Evolutionary conservation across 1,139 yeast genomes (phyloP).

Genomic region (Ogataea hybrid): DNA sequence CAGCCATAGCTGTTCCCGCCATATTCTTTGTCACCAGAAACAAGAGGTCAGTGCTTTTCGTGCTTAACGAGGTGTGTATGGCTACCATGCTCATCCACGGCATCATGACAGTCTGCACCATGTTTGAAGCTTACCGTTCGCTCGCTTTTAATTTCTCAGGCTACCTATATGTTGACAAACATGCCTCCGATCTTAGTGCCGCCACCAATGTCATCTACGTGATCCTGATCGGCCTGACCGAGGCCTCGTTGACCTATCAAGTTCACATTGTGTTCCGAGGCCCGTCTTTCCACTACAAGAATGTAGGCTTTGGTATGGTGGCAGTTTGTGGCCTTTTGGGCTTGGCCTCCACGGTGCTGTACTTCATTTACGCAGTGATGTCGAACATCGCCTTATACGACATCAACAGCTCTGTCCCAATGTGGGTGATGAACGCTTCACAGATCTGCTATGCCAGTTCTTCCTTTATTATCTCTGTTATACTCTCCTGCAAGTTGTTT

Average conservation of each 20-base stretch:
- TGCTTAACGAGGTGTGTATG: constrained; percentile 62
- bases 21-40: constrained; percentile 43
- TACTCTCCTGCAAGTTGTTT: constrained; percentile 59
- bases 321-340: constrained; percentile 43
- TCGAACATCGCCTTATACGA: constrained; percentile 37
- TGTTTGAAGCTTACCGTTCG: constrained; percentile 51
- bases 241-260: constrained; percentile 68
- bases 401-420: constrained; percentile 20
- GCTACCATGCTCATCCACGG: constrained; percentile 56
- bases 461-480: constrained; percentile 56
- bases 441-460: constrained; percentile 67
- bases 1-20: constrained; percentile 39
- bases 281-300: constrained; percentile 38
- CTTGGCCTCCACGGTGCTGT: constrained; percentile 49
- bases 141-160: constrained; percentile 53
- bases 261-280: constrained; percentile 62
- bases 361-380: constrained; percentile 45
- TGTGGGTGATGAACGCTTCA: constrained; percentile 45
- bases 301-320: constrained; percentile 41
- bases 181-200: constrained; percentile 44
- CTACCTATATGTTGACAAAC: constrained; percentile 35
- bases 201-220: constrained; percentile 62
- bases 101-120: constrained; percentile 50
- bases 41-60: constrained; percentile 63
- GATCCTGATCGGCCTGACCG: constrained; percentile 56